Percentiles rank a stretch among this genome's conserved stretches.
Evolutionary conservation across 306 rosid species (phyloP).

Genomic region (Mimosa bimucronata): DNA sequence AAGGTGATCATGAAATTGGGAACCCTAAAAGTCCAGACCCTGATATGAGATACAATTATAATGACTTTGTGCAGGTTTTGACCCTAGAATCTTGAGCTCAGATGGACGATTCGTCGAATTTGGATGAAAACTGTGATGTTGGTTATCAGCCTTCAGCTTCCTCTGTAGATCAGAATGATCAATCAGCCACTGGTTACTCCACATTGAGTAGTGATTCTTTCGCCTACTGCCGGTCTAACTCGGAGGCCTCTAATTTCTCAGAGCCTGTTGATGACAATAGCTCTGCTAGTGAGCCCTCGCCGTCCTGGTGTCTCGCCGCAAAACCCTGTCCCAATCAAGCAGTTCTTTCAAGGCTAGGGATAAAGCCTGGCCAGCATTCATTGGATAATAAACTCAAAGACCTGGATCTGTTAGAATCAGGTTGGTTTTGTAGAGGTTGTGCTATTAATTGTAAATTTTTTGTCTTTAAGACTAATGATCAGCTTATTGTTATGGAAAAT

Average conservation of each 20-base stretch:
- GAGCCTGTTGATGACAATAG: conserved; percentile 62
- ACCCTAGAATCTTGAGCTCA: conserved; percentile 19
- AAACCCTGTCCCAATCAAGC: conserved; percentile 50
- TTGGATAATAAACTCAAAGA: conserved; percentile 54
- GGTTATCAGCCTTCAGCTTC: conserved; percentile 70
- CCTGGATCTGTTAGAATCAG: conserved; percentile 62
- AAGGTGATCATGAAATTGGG: conserved; percentile 32
- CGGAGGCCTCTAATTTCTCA: conserved; percentile 72
- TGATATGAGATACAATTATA: conserved; percentile 26
- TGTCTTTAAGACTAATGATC: background rate
- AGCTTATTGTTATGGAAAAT: conserved; percentile 31
- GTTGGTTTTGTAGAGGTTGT: conserved; percentile 45
- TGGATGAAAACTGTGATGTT: conserved; percentile 59
- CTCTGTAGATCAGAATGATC: conserved; percentile 76
- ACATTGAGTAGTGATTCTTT: conserved; percentile 68
- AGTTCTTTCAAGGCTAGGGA: conserved; percentile 53
- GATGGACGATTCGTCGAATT: conserved; percentile 64
- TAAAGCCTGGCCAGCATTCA: conserved; percentile 49
- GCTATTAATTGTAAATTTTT: conserved; percentile 13
- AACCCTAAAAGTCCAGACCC: conserved; percentile 27
- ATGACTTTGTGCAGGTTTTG: conserved; percentile 63
- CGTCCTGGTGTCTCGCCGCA: conserved; percentile 50
- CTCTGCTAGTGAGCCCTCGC: conserved; percentile 64
- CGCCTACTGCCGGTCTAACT: conserved; percentile 61
- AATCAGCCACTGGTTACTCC: conserved; percentile 55